Evolutionary conservation across 1,284 basidiomycete genomes (phyloP), one percentile per base, ranked within the genome.

Genomic region (Sporisorium sorghi): DNA sequence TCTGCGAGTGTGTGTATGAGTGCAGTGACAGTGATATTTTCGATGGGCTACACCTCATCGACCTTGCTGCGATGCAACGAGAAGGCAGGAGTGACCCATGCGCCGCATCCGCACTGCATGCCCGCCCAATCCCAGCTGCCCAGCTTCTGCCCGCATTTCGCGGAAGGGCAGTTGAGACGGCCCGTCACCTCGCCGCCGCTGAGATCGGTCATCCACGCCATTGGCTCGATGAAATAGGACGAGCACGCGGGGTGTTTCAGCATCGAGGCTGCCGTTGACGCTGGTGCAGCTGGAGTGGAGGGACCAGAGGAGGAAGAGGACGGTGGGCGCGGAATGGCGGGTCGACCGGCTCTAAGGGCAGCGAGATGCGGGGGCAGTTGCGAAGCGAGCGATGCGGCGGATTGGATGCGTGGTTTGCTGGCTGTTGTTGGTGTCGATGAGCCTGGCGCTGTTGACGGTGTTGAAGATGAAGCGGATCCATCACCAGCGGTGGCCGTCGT

Each of bases 51-150:
- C 5, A 95, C 88, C 82, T 95, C 93, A 81, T 97, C 94, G 1
- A 97, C 94, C 85, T 94, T 95, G 58, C 92, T 92, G 32, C 92
- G 87, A 79, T 90, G 90, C 61, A 97, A 91, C 78, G 93, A 94
- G 84, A 97, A 96, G 0, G 93, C 93, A 90, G 94, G 74, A 0
- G 78, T 76, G 24, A 76, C 73, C 83, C 83, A 84, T 3, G 80
- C 80, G 5, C 83, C 83, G 39, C 94, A 97, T 23, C 92, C 92
- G 84, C 94, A 97, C 82, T 91, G 90, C 48, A 93, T 90, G 0
- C 96, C 96, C 4, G 95, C 93, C 96, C 96, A 99, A 85, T 97
- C 94, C 83, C 91, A 99, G 82, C 92, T 96, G 5, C 96, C 96
- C 24, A 99, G 88, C 86, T 99, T 99, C 19, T 89, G 90, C 0